Evolutionary conservation across 805 yeast genomes (phyloP).

Genomic region (Kockiozyma suomiensis): DNA sequence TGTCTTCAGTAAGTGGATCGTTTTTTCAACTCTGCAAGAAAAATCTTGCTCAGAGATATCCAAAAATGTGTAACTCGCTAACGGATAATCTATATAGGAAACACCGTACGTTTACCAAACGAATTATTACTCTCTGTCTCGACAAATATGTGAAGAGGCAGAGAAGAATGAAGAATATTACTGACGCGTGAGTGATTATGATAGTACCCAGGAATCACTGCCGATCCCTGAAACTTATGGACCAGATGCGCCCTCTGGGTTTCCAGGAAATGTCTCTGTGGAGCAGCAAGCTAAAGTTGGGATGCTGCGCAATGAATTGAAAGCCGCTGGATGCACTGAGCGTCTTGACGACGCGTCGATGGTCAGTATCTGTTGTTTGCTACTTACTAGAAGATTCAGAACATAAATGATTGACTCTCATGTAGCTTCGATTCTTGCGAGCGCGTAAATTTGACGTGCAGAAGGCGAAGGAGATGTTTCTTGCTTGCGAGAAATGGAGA

Average conservation of each 20-base stretch:
- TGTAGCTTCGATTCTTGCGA: slow-evolving; percentile 73
- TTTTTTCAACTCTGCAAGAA: too few relatives aligned
- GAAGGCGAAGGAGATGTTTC: slow-evolving; percentile 80
- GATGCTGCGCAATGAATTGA: slow-evolving; percentile 59
- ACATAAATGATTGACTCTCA: neutral
- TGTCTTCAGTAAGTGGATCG: neutral
- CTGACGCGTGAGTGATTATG: too few relatives aligned
- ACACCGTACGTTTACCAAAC: slow-evolving; percentile 1
- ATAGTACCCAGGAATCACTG: neutral
- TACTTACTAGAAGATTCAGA: neutral
- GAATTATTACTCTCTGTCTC: too few relatives aligned
- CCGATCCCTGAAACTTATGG: slow-evolving; percentile 31
- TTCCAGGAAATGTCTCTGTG: slow-evolving; percentile 75
- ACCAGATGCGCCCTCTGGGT: slow-evolving; percentile 40
- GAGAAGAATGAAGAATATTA: too few relatives aligned
- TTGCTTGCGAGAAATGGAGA: slow-evolving; percentile 89
- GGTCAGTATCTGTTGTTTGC: slow-evolving; percentile 22
- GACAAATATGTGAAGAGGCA: too few relatives aligned
- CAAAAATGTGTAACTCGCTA: too few relatives aligned
- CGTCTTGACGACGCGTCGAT: slow-evolving; percentile 69
- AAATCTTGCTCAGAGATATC: too few relatives aligned
- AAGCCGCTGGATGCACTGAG: slow-evolving; percentile 66
- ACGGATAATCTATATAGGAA: neutral
- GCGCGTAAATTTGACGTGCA: slow-evolving; percentile 91
- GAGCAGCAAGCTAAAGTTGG: slow-evolving; percentile 65